Base-by-base conservation (phyloP, 257 asterid species). In the Solanum piurae region DNA sequence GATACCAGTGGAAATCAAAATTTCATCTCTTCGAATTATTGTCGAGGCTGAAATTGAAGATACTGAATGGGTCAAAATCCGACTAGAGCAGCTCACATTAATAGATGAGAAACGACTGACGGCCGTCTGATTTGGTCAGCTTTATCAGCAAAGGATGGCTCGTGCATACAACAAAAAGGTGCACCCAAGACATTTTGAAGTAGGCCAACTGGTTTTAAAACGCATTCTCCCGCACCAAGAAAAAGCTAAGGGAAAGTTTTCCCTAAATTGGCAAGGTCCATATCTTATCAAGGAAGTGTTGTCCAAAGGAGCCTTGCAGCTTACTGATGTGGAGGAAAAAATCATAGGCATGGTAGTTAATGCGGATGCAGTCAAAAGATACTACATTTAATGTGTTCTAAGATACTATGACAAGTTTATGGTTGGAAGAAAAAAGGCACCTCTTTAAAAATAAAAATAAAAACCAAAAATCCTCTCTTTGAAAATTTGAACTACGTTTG, bases 71-170 rank as follows among this genome's bases (percentile, higher is more conserved):
- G 40, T 71, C 12, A 31, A 71, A 16, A 71, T 13, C 7, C 6
- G 0, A 42, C 49, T 42, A 42, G 49, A 42, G 5, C 14, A 42
- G 2, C 49, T 42, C 49, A 42, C 14, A 42, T 42, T 42, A 42
- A 42, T 42, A 42, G 5, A 42, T 42, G 14, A 42, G 49, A 42
- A 42, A 42, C 0, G n/a, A 11, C 13, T 71, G 12, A 11, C 6
- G 1, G 1, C 7, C 0, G 0, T 31, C 0, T 71, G 7, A 1
- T 71, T 16, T 31, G 0, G 12, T 23, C 12, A 6, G 0, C 12
- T 71, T 7, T 71, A 71, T 37, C 25, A 31, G 0, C 40, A 71
- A 71, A 7, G 21, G 12, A 66, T 66, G 34, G 2, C 34, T 25
- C 4, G 0, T 25, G 3, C 74, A 0, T 66, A 66, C 12, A 16